phyloP scores from a whole-genome alignment of 73 alveolate genomes.

The Paraurostyla sp. region DNA sequence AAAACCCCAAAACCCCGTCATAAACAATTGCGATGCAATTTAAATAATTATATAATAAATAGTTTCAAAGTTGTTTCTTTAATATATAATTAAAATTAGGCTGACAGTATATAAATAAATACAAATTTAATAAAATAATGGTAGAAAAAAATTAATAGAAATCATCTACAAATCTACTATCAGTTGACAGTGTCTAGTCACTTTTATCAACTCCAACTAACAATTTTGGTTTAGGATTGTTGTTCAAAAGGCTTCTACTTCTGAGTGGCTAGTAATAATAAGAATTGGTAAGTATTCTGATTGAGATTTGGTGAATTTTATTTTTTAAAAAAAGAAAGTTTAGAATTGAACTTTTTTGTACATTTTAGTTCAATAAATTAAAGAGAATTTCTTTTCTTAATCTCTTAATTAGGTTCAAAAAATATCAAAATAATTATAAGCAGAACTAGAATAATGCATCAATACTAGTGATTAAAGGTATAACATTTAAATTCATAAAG shows the following conservation, averaged over 20 bases:
- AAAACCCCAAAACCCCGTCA: too few species aligned
- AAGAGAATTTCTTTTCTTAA: background rate
- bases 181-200: background rate
- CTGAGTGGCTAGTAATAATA: background rate
- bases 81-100: too few species aligned
- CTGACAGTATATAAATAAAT: too few species aligned
- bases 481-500: background rate
- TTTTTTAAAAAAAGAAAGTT: background rate
- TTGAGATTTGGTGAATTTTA: background rate
- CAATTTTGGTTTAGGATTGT: constrained; percentile 44
- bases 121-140: background rate
- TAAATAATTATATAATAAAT: too few species aligned
- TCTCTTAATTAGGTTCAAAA: background rate
- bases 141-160: background rate
- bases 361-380: background rate
- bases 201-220: constrained; percentile 53
- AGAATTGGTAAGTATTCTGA: constrained; percentile 24
- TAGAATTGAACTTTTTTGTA: background rate
- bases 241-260: constrained; percentile 48
- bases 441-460: constrained; percentile 11
- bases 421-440: constrained; percentile 1
- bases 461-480: constrained; percentile 14
- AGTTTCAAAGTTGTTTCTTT: too few species aligned
- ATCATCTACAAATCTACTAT: background rate
- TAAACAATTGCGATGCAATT: too few species aligned